Base-by-base conservation (phyloP, 768 basidiomycete genomes). In the Coprinellus micaceus region DNA sequence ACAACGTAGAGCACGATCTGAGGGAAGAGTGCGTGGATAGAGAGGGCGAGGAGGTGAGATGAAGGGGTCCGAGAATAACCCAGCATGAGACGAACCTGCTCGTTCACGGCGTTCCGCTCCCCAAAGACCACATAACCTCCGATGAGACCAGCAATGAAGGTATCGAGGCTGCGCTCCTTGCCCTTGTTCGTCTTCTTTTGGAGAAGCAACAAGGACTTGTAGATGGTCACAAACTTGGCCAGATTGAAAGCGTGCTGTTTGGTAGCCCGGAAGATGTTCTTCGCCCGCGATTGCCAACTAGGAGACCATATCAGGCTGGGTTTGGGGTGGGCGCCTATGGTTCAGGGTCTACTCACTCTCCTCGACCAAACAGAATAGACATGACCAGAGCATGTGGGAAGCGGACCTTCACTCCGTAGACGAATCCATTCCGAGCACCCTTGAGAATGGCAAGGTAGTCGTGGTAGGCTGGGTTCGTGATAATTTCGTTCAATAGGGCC, bases 341-440 rank as follows among this genome's bases (percentile, higher is more conserved):
- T 52, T 61, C 52, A 52, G 12, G 19, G 54, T 53, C 58, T 4
- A 83, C 92, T 70, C 63, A 97, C 93, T 90, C 83, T 75, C 94
- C 94, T 47, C 88, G 82, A 29, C 94, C 93, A 66, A 98, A 98
- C 40, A 98, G 77, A 58, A 97, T 82, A 22, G 94, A 89, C 95
- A 98, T 98, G 49, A 98, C 88, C 26, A 98, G 76, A 1, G 96
- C 96, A 80, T 98, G 96, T 37, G 96, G 96, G 64, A 96, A 95
- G 41, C 94, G 77, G 60, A 96, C 88, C 73, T 94, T 93, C 63
- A 88, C 89, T 36, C 92, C 92, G 63, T 94, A 94, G 9, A 94
- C 89, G 58, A 93, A 82, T 4, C 93, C 93, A 67, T 94, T 94
- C 40, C 92, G 82, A 29, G 93, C 91, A 43, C 97, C 96, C 70